phyloP scores from a whole-genome alignment of 2,329 filamentous ascomycete species.

The Scedosporium minutisporum region DNA sequence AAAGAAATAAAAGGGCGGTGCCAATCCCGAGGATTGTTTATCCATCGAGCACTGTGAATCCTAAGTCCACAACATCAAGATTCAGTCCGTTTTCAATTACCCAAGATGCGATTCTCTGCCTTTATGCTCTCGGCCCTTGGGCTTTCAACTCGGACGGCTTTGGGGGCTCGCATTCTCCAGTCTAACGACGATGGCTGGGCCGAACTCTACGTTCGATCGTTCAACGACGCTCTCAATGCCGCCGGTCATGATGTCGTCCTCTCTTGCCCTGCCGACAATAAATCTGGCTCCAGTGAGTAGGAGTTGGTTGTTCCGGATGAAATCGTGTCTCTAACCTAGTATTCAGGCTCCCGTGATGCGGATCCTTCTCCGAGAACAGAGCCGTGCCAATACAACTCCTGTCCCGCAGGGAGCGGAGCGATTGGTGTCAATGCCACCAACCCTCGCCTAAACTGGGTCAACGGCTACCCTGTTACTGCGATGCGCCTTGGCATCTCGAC shows the following conservation, averaged over 20 bases:
- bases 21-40: background rate
- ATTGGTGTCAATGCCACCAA: slow-evolving; percentile 47
- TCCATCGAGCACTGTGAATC: background rate
- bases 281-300: slow-evolving; percentile 50
- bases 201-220: slow-evolving; percentile 52
- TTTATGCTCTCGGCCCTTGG: background rate
- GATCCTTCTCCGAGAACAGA: slow-evolving; percentile 20
- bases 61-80: too few species aligned
- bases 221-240: slow-evolving; percentile 44
- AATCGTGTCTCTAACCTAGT: slow-evolving; percentile 3
- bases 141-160: background rate
- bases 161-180: slow-evolving; percentile 43
- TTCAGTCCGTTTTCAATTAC: background rate
- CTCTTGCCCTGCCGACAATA: slow-evolving; percentile 56
- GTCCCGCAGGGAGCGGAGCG: slow-evolving; percentile 44
- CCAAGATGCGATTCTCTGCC: background rate
- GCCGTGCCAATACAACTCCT: slow-evolving; percentile 53
- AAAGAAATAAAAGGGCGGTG: background rate
- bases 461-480: slow-evolving; percentile 57
- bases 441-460: slow-evolving; percentile 59
- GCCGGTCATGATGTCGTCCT: slow-evolving; percentile 53
- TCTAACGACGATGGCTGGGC: slow-evolving; percentile 69
- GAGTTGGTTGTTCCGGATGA: slow-evolving; percentile 9
- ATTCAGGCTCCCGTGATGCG: slow-evolving; percentile 33
- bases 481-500: slow-evolving; percentile 53